Percentiles rank a stretch among this genome's conserved stretches.
Conservation (phyloP, 495 filamentous ascomycete genomes). For the Daldinia childiae region DNA sequence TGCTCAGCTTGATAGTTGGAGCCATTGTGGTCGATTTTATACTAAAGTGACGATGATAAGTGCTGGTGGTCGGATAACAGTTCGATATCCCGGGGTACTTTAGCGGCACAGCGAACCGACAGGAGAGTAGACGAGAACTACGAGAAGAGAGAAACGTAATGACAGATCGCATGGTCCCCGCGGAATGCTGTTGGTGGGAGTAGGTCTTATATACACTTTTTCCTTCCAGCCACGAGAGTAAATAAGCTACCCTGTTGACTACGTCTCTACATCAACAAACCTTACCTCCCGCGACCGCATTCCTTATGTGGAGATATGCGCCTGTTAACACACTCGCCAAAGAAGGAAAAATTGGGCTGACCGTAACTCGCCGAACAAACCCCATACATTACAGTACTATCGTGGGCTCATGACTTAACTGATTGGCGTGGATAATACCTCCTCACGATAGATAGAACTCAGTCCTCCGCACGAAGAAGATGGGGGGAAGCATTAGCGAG, state of each 20-base stretch:
- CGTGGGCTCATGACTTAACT: conserved; percentile 34
- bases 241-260: conserved; percentile 30
- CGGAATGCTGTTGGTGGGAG: conserved; percentile 27
- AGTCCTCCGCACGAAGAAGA: conserved; percentile 10
- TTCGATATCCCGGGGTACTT: conserved; percentile 19
- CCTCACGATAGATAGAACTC: conserved; percentile 17
- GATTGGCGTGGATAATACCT: conserved; percentile 45
- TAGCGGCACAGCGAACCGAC: conserved; percentile 20
- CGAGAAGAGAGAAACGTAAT: conserved; percentile 24
- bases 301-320: conserved; percentile 32
- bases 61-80: conserved; percentile 10
- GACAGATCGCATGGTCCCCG: conserved; percentile 30
- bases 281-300: conserved; percentile 26
- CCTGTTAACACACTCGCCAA: conserved; percentile 16
- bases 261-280: conserved; percentile 18
- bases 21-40: conserved; percentile 48
- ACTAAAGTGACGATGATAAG: conserved; percentile 21
- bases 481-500: conserved; percentile 14
- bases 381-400: conserved; percentile 19
- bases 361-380: conserved; percentile 35
- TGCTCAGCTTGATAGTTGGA: conserved; percentile 79
- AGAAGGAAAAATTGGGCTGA: conserved; percentile 23
- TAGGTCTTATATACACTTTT: conserved; percentile 28
- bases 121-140: conserved; percentile 29
- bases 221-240: conserved; percentile 26